Base-by-base conservation (phyloP, 805 yeast genomes). In the Candida methanosorbosa region DNA sequence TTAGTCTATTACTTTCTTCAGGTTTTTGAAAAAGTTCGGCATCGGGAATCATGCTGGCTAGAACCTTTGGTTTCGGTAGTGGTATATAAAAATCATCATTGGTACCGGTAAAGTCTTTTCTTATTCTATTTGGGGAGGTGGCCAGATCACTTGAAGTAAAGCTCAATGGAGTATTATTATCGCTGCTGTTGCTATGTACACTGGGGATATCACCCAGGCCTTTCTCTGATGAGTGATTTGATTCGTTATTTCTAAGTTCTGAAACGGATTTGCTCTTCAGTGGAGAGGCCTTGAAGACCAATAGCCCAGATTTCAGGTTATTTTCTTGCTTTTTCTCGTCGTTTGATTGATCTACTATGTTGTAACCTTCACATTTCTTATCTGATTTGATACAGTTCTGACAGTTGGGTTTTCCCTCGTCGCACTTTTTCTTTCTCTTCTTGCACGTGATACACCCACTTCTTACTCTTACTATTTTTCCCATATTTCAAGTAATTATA, bases 391-490 rank as follows among this genome's bases (percentile, higher is more conserved):
- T n/a, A 38, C 74, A 68, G 41, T 68, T 68, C 21, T 54, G 49
- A 46, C 75, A 68, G 5, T 28, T 30, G 1, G 75, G 75, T 33
- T 60, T 64, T 2, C 50, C 55, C 45, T 68, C 73, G 37, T 68
- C 75, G 40, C 75, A 68, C 4, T 38, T 67, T 66, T 68, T 50
- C 40, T 67, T 62, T 31, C 70, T 50, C 34, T 46, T 54, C 42
- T 67, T 67, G 43, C 73, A 67, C 1, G 70, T 67, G n/a, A n/a
- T n/a, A n/a, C n/a, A n/a, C n/a, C n/a, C n/a, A n/a, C n/a, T n/a
- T n/a, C n/a, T n/a, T n/a, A n/a, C n/a, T n/a, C n/a, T n/a, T n/a
- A n/a, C n/a, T n/a, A n/a, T n/a, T n/a, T n/a, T n/a, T n/a, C n/a
- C n/a, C n/a, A n/a, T n/a, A n/a, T n/a, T n/a, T n/a, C n/a, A n/a